Conservation (phyloP, 1,139 yeast genomes). For the Candida dubliniensis region DNA sequence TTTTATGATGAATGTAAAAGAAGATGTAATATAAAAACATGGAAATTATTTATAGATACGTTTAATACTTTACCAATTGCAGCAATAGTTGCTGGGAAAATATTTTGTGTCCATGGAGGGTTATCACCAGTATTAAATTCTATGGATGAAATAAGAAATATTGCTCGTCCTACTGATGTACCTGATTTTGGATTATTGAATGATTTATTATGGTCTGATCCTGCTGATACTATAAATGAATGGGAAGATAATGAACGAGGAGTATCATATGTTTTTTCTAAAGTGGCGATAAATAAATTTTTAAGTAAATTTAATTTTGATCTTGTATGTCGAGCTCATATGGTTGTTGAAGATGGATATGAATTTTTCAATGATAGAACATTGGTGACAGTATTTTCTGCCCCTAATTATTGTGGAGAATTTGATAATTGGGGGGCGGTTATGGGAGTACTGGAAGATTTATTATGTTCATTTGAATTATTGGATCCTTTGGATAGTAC, state of each 20-base stretch:
- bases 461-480: conserved; percentile 87
- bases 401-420: conserved; percentile 92
- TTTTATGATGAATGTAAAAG: conserved; percentile 88
- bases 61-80: conserved; percentile 94
- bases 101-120: conserved; percentile 97
- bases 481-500: conserved; percentile 91
- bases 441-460: conserved; percentile 92
- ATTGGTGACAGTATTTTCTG: conserved; percentile 80
- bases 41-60: conserved; percentile 92
- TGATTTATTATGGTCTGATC: conserved; percentile 95
- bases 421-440: conserved; percentile 99
- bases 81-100: conserved; percentile 93
- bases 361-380: conserved; percentile 79
- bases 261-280: conserved; percentile 92
- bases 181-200: conserved; percentile 93
- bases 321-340: conserved; percentile 93
- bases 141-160: conserved; percentile 87
- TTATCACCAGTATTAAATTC: conserved; percentile 86
- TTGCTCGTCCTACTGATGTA: conserved; percentile 94
- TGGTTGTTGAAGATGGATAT: conserved; percentile 95
- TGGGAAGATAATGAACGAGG: conserved; percentile 99
- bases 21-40: conserved; percentile 83
- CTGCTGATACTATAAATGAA: conserved; percentile 90
- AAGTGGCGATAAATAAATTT: conserved; percentile 89
- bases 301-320: conserved; percentile 86